A percentile compares a stretch with the other conserved stretches of the same genome.
These are phyloP conservation scores for Scopulariopsis brevicaulis DNA, from an alignment of 2,329 filamentous ascomycete genomes.

Conservation along the genomic window DNA sequence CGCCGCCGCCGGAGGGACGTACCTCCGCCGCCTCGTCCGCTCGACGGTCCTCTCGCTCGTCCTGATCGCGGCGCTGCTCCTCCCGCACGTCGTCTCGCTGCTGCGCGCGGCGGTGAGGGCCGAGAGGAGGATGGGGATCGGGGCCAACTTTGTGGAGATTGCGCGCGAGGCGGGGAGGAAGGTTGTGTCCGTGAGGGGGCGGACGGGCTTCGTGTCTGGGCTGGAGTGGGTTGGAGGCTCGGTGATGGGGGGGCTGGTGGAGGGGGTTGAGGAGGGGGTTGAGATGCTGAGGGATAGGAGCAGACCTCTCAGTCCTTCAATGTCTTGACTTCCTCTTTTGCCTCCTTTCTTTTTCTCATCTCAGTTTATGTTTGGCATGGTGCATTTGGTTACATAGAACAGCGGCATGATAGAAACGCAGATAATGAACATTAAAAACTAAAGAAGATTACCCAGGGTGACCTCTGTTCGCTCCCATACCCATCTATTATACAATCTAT, in stretches of 20 bases:
- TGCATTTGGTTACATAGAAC: not conserved
- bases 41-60: not conserved
- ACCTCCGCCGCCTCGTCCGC: slow-evolving; percentile 3
- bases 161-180: not conserved
- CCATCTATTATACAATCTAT: not conserved
- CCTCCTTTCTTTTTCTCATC: not conserved
- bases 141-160: not conserved
- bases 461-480: not conserved
- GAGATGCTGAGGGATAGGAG: not conserved
- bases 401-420: not conserved
- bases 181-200: not conserved
- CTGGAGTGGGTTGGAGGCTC: not conserved
- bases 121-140: not conserved
- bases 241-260: slow-evolving; percentile 1
- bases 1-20: not conserved
- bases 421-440: too few species aligned
- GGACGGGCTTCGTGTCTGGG: not conserved
- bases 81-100: slow-evolving; percentile 1
- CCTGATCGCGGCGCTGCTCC: not conserved
- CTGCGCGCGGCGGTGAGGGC: not conserved
- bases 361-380: not conserved
- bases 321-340: not conserved
- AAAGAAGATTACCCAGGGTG: not conserved
- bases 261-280: slow-evolving; percentile 2
- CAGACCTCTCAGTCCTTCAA: not conserved